Evolutionary conservation across 2,329 filamentous ascomycete genomes (phyloP), one percentile per base, ranked within the genome.

Genomic region (Stenocarpella maydis): DNA sequence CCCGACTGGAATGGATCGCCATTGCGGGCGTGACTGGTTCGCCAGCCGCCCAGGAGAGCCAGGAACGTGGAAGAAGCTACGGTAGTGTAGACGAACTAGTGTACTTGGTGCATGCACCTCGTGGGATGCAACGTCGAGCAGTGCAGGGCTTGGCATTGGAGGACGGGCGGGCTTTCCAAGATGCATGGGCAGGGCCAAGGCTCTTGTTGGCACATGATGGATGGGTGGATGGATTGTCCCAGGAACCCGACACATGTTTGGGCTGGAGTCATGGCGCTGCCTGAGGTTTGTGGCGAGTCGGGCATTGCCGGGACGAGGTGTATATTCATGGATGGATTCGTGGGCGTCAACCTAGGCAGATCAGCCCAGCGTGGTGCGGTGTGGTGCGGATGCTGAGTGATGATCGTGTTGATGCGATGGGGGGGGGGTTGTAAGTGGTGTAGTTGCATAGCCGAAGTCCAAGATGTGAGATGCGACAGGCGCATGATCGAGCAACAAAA

Each of bases 71-170:
- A 31, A 47, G n/a, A 37, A 47, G n/a, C 58, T 63, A 49, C 58
- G n/a, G n/a, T n/a, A n/a, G n/a, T n/a, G n/a, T n/a, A n/a, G n/a
- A n/a, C n/a, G n/a, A n/a, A n/a, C n/a, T n/a, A n/a, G n/a, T n/a
- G n/a, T n/a, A n/a, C n/a, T n/a, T n/a, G n/a, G n/a, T 63, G 58
- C 58, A 63, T 34, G 58, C 58, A 26, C 49, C 43, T 63, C n/a
- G 10, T 49, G 58, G 58, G 58, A 63, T 63, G 58, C 58, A 49
- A 63, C 58, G 41, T 63, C 58, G 28, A 37, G 43, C 7, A 4
- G 24, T n/a, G n/a, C n/a, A n/a, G 6, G 34, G 12, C 58, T 49
- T 49, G 58, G 58, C 58, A 37, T 63, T 63, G n/a, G 26, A 12
- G 12, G 43, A 63, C 58, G 37, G 43, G 28, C 43, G 15, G 12